Percentiles rank a stretch among this genome's conserved stretches.
phyloP scores from a whole-genome alignment of 2,329 filamentous ascomycete genomes.

The Pseudocercospora crystallina region DNA sequence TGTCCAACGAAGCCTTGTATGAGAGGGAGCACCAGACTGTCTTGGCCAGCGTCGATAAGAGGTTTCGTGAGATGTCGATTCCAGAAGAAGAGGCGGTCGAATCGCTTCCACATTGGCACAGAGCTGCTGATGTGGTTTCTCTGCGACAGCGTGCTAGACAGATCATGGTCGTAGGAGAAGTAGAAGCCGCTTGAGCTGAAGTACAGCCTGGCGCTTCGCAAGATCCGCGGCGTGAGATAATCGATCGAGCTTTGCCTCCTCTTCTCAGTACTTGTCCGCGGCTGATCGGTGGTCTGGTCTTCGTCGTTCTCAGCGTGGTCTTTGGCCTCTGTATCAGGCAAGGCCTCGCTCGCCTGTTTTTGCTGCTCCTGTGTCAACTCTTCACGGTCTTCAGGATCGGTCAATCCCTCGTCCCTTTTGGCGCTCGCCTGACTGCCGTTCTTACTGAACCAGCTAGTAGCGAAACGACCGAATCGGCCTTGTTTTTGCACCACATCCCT shows the following conservation, averaged over 20 bases:
- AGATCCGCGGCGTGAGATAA: slow-evolving; percentile 74
- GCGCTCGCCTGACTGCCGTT: slow-evolving; percentile 76
- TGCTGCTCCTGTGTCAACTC: slow-evolving; percentile 35
- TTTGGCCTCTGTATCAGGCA: slow-evolving; percentile 25
- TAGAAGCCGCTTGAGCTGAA: slow-evolving; percentile 84
- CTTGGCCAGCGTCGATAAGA: slow-evolving; percentile 72
- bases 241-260: slow-evolving; percentile 26
- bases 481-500: slow-evolving; percentile 83
- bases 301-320: slow-evolving; percentile 14
- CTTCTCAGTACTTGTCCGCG: slow-evolving; percentile 5
- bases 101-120: slow-evolving; percentile 67
- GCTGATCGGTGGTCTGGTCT: slow-evolving; percentile 1
- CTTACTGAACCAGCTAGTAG: slow-evolving; percentile 85
- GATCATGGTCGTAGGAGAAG: slow-evolving; percentile 91
- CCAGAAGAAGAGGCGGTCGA: slow-evolving; percentile 80
- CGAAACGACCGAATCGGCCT: slow-evolving; percentile 85
- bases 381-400: slow-evolving; percentile 44
- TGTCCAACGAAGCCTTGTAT: slow-evolving; percentile 96
- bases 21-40: slow-evolving; percentile 72
- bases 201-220: slow-evolving; percentile 80
- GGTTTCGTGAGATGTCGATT: slow-evolving; percentile 73
- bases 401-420: slow-evolving; percentile 68
- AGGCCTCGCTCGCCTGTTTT: slow-evolving; percentile 34
- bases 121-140: slow-evolving; percentile 44
- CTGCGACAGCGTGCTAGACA: slow-evolving; percentile 65